Base-by-base conservation (phyloP, 345 rosid species). In the Trapa bicornis region DNA sequence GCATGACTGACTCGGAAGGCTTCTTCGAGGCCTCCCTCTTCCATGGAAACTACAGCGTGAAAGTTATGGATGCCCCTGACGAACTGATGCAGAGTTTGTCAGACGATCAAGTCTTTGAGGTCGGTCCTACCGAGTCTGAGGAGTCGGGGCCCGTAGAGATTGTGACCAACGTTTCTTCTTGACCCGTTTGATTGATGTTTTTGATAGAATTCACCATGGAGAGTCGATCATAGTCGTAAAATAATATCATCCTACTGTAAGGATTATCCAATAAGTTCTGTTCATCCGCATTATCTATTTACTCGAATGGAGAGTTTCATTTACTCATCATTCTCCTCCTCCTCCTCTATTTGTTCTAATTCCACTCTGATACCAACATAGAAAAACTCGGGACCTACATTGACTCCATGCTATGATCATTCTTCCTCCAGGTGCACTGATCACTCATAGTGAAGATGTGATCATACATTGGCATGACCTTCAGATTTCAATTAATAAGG, bases 31-130 rank as follows among this genome's bases (percentile, higher is more conserved):
- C 81, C 58, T 73, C 86, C 16, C 83, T 92, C 53, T 82, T 78
- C 62, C 85, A 78, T 61, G 98, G 96, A 63, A 84, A 82, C 2
- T 87, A 89, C 66, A 64, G 66, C 32, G 75, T 86, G 47, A 74
- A 68, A 10, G 56, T 86, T 57, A 6, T 62, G 36, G 75, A n/a
- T n/a, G 65, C 13, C 78, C 73, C 6, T 58, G 67, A 37, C 3
- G 48, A 8, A 41, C n/a, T n/a, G n/a, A n/a, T n/a, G n/a, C n/a
- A 4, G 14, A 65, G 47, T 52, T 54, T 76, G 64, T 53, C 71
- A 36, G 37, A 65, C 22, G 61, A 70, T 64, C 76, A 69, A 3
- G 70, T 6, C 63, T 67, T 77, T 14, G 35, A 37, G 62, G 73
- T 79, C 36, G 66, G 38, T 52, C 45, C 78, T 3, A 29, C n/a